Evolutionary conservation across 768 basidiomycete genomes (phyloP).

Genomic region (Psilocybe azurescens): DNA sequence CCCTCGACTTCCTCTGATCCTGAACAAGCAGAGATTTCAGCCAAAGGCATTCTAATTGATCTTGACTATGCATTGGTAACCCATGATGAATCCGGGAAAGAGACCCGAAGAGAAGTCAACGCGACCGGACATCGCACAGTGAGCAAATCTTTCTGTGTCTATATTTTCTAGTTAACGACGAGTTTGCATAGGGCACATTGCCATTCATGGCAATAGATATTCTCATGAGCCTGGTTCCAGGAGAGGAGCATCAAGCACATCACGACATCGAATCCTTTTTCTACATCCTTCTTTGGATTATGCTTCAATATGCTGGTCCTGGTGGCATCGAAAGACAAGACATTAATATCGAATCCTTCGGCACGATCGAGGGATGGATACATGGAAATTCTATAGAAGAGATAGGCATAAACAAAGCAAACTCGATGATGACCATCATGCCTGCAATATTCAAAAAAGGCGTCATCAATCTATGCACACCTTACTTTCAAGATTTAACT

Average conservation of each 20-base stretch:
- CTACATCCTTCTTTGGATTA: conserved; percentile 4
- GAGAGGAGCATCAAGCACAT: neutral
- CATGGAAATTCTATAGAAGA: neutral
- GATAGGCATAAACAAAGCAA: neutral
- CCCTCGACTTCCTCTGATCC: neutral
- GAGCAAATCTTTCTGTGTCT: no score
- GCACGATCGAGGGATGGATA: neutral
- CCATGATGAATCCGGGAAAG: neutral
- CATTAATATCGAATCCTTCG: neutral
- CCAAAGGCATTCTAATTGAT: neutral
- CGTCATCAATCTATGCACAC: neutral
- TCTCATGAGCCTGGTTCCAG: neutral
- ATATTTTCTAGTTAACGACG: neutral
- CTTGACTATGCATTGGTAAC: neutral
- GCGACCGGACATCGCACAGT: neutral
- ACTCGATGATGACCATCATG: neutral
- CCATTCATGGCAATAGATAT: conserved; percentile 3
- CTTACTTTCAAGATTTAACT: neutral
- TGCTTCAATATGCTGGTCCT: neutral
- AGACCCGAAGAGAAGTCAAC: neutral
- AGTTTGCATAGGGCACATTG: neutral
- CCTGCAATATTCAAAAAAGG: neutral
- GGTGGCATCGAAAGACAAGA: conserved; percentile 1
- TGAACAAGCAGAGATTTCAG: no score
- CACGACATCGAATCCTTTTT: conserved; percentile 3